Base-by-base conservation (phyloP, 768 basidiomycete species). In the Amanita pallidorosea region DNA sequence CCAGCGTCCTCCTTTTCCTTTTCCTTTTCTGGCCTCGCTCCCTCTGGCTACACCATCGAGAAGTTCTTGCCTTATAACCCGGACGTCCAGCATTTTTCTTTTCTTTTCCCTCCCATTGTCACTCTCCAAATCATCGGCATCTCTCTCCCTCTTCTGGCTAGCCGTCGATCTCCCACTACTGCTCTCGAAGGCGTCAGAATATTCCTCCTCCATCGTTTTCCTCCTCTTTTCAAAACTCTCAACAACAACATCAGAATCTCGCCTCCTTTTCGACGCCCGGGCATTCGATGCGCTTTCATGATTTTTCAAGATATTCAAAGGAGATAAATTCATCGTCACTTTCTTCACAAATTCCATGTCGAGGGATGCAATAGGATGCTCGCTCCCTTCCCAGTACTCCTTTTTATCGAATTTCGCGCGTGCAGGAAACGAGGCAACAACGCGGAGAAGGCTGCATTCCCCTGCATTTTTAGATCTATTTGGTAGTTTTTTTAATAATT, bases 361-460 rank as follows among this genome's bases (percentile, higher is more conserved):
- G 13, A 73, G 51, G 33, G 53, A 61, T 4, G 69, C 70, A 34
- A 73, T 64, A n/a, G 70, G 70, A 52, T 73, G 72, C 0, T 67
- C 64, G 1, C 50, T 33, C 48, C 38, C 38, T 41, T 41, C 2
- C 38, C 38, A 41, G 38, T 41, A 4, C 22, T 2, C 22, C 22
- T 23, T 23, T 4, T 23, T 23, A 50, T 70, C 70, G 43, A 72
- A 59, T 13, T 63, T 63, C 3, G 67, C 56, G 3, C 67, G 61
- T 1, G 72, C 70, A 17, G 72, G 71, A 55, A 71, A 72, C 2
- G 71, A 70, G 0, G 64, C 69, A 6, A 73, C 53, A 4, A 70
- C 65, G n/a, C 72, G 68, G 17, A 73, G 53, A 3, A 73, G 60
- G 53, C 69, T 67, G 56, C 67, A 71, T 51, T 56, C 60, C 15